Evolutionary conservation across 208 protist species (phyloP), one percentile per base, ranked within the genome.

Genomic region (Trypanosoma grayi): DNA sequence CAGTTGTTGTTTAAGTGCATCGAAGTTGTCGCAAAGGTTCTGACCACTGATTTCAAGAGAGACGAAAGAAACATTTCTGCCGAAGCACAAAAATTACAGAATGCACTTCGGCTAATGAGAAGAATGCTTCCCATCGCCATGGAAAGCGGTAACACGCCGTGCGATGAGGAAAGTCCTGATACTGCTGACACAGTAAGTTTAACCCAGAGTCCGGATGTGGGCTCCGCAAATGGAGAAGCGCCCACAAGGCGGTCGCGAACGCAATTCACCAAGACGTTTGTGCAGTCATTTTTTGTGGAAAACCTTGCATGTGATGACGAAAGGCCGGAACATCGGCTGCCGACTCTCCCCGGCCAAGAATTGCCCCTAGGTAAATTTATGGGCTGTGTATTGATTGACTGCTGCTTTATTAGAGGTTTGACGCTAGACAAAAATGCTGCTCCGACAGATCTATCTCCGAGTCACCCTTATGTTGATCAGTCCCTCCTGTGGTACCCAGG

Each of bases 391-490:
- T 64, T 95, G 25, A 81, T 95, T 36, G 85, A 92, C 59, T 92
- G 83, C 60, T 95, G 89, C 65, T 95, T 95, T 66, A 75, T 91
- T 52, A 72, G 70, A 31, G 84, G 83, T 24, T 73, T 95, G 27
- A 87, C 85, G 0, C 52, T 92, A 22, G 54, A 47, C 0, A 50
- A 50, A 8, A 13, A 36, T 52, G 24, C 4, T 33, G 14, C n/a
- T 28, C 28, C 55, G 28, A 14, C 31, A 30, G 60, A 55, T 22
- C 0, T 2, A 31, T 57, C 25, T 33, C 22, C 28, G 81, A 69
- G 62, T 18, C 81, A 85, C 56, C 59, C 70, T 4, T 70, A 78
- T 43, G 82, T 93, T 36, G 56, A 81, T 50, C 58, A 68, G 39
- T 65, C 64, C 6, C 52, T 87, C 4, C 66, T 94, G 56, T 93